Conservation (phyloP, 768 basidiomycete species). For the Rhodotorula kratochvilovae region DNA sequence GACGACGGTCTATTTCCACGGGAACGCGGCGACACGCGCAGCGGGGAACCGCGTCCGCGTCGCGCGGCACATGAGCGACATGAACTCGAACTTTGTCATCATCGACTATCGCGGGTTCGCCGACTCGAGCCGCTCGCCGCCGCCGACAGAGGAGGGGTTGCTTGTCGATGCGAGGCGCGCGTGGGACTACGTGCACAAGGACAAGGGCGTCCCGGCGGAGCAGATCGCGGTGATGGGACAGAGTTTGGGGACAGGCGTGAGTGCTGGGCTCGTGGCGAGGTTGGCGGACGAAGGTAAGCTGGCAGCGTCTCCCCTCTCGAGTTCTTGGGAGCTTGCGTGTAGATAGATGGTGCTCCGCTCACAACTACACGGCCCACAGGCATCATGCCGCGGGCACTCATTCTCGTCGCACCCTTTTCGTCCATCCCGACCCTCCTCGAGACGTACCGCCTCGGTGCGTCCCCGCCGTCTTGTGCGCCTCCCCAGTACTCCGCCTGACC, state of each 20-base stretch:
- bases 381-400: conserved; percentile 7
- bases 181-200: conserved; percentile 66
- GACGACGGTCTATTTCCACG: conserved; percentile 87
- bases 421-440: conserved; percentile 26
- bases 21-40: conserved; percentile 79
- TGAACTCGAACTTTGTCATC: conserved; percentile 70
- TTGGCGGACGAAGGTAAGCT: conserved; percentile 51
- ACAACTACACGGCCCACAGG: conserved; percentile 2
- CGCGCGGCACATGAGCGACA: conserved; percentile 46
- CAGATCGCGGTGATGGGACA: conserved; percentile 75
- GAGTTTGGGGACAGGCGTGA: conserved; percentile 81
- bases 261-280: conserved; percentile 50
- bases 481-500: background rate
- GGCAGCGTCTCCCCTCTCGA: background rate
- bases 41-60: conserved; percentile 62
- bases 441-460: conserved; percentile 21
- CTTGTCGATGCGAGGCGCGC: conserved; percentile 65
- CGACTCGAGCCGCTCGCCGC: conserved; percentile 64
- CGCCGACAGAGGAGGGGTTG: conserved; percentile 71
- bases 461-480: background rate
- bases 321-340: too few relatives aligned
- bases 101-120: conserved; percentile 87
- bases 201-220: conserved; percentile 57
- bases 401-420: conserved; percentile 38
- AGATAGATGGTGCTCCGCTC: too few relatives aligned